Evolutionary conservation across 371 early-diverging fungal genomes (phyloP).

Genomic region (Encephalitozoon cuniculi): DNA sequence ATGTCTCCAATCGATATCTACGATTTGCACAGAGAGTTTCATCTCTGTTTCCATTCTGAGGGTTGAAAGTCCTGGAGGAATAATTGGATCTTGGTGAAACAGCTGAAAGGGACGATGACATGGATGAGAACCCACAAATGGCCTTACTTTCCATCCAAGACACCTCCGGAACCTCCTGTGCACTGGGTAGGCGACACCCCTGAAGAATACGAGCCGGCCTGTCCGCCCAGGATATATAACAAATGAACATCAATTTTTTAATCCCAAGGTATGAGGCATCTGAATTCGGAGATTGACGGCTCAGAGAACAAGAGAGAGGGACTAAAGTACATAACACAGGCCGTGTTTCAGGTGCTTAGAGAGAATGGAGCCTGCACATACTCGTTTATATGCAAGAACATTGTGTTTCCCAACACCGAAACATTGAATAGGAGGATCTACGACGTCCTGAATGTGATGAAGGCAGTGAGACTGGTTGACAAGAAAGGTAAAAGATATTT

Average conservation of each 20-base stretch:
- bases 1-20: neutral
- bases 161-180: too few species aligned
- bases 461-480: slow-evolving; percentile 47
- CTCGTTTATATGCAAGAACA: slow-evolving; percentile 27
- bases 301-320: slow-evolving; percentile 41
- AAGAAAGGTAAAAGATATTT: slow-evolving; percentile 42
- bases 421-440: slow-evolving; percentile 53
- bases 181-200: too few species aligned
- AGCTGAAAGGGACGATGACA: too few species aligned
- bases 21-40: neutral
- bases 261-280: slow-evolving; percentile 5
- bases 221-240: neutral
- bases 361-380: slow-evolving; percentile 46
- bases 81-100: neutral
- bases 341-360: slow-evolving; percentile 36
- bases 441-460: slow-evolving; percentile 55
- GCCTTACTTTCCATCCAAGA: too few species aligned
- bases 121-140: too few species aligned
- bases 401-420: slow-evolving; percentile 27
- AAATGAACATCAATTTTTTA: slow-evolving; percentile 11
- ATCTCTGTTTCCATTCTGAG: neutral
- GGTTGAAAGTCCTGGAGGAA: neutral
- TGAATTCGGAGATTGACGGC: neutral
- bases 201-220: too few species aligned
- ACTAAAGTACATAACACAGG: slow-evolving; percentile 43